A percentile compares a stretch with the other conserved stretches of the same genome.
Conservation (phyloP, 1,284 basidiomycete genomes). For the Caloboletus firmus region DNA sequence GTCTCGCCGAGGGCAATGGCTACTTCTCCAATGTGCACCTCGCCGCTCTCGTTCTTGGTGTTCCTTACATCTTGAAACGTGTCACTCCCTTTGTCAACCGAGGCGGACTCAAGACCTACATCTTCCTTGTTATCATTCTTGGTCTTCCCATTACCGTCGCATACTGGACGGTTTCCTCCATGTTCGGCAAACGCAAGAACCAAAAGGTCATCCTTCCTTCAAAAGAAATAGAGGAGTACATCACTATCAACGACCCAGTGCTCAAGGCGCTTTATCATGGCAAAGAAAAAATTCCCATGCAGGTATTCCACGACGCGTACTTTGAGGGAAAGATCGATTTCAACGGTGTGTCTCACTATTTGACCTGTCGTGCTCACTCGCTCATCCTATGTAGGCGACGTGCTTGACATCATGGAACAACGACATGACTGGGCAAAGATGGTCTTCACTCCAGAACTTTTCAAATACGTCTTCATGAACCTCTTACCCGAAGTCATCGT, state of each 20-base stretch:
- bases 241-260: slow-evolving; percentile 84
- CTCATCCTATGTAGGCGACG: slow-evolving; percentile 63
- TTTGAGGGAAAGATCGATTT: slow-evolving; percentile 97
- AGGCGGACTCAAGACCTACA: slow-evolving; percentile 81
- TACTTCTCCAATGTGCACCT: slow-evolving; percentile 83
- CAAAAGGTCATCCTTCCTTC: slow-evolving; percentile 87
- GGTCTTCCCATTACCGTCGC: slow-evolving; percentile 78
- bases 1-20: slow-evolving; percentile 85
- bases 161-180: slow-evolving; percentile 92
- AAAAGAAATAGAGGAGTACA: slow-evolving; percentile 85
- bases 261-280: slow-evolving; percentile 79
- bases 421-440: slow-evolving; percentile 96
- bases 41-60: slow-evolving; percentile 70
- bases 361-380: slow-evolving; percentile 5
- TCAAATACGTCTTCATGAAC: slow-evolving; percentile 90
- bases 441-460: slow-evolving; percentile 82
- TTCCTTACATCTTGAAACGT: slow-evolving; percentile 82
- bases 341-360: slow-evolving; percentile 56
- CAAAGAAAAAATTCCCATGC: slow-evolving; percentile 95
- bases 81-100: slow-evolving; percentile 75
- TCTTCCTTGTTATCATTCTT: slow-evolving; percentile 74
- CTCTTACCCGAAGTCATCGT: slow-evolving; percentile 92
- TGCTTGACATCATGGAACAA: slow-evolving; percentile 91
- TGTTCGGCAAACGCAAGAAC: slow-evolving; percentile 80
- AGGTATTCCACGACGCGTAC: slow-evolving; percentile 96